Evolutionary conservation across 345 rosid species (phyloP), one percentile per base, ranked within the genome.

Genomic region (Eucalyptus polyanthemos): DNA sequence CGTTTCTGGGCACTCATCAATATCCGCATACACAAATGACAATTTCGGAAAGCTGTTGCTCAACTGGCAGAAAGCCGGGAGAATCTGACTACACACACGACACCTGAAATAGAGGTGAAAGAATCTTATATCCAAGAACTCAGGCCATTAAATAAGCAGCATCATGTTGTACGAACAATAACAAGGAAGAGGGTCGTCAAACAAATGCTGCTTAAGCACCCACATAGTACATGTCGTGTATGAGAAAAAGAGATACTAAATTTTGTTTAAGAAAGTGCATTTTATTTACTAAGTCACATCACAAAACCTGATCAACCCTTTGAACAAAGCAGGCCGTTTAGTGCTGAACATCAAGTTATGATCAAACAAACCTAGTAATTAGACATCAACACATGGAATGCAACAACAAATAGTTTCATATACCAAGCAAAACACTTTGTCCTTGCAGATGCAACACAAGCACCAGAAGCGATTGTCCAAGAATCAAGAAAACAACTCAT

Each of bases 1-100:
- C 3, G 98, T 94, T 91, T 96, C 98, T 0, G 99, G 98, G 91
- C 99, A 97, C 89, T 97, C 98, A 56, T 97, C 99, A 58, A 97
- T 97, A 88, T 97, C 99, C 7, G 99, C 97, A 45, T 97, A 97
- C 53, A 97, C 92, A 90, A 97, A 97, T 25, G 92, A 91, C 27
- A 95, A 93, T 93, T 92, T 94, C 0, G 95, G 93, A 90, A 97
- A 97, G 45, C 87, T 89, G 92, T 94, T 94, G 91, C 99, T 96
- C 89, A 97, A 93, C 92, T 90, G 83, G 93, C 93, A 92, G 93
- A 97, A 97, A 19, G 95, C 92, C 17, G 98, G 99, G 9, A 96
- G 91, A 44, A 95, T 95, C 93, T 97, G 98, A 93, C 94, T 95
- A 87, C 99, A 97, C 50, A 95, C 97, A 29, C 95, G 90, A 89